Base-by-base conservation (phyloP, 805 yeast genomes). In the Blastobotrys americana region DNA sequence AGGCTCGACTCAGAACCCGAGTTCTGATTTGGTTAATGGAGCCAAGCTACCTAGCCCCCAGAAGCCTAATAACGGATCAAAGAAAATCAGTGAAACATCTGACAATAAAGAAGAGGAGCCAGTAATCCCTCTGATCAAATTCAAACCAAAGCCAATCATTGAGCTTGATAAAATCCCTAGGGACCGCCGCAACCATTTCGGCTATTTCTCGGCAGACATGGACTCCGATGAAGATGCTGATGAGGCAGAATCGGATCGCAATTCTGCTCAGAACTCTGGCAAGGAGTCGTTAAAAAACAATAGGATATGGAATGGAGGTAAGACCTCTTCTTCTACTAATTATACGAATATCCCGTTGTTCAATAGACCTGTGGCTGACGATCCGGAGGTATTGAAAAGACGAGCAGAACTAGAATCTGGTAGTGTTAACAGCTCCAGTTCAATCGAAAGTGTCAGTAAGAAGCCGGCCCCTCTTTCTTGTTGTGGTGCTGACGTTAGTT, bases 151-250 rank as follows among this genome's bases (percentile, higher is more conserved):
- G 42, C 54, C 52, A 9, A 36, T 51, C 13, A 27, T 59, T 6
- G 55, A 56, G 20, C 25, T 58, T 4, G 33, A 51, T 13, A 59
- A 56, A 20, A 41, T 59, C 15, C 50, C 62, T 2, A 37, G 42
- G 16, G 58, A 55, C 2, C 50, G 66, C 16, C 47, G 46, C 18
- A 45, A 49, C n/a, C 50, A 55, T 4, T 66, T 65, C 1, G 69
- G 69, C 1, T 61, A 51, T 39, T 58, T 60, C 33, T 50, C 63
- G 2, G 68, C 65, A 1, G 57, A 56, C 21, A 60, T 64, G 36
- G 65, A 59, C n/a, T 53, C 58, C n/a, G 62, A 58, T 18, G 59
- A 54, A 8, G 54, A 54, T 4, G 42, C 34, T 4, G 19, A 22
- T 16, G 35, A 23, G 2, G 15, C n/a, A 37, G 31, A 37, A 33